Conservation (phyloP, 2,329 filamentous ascomycete species). For the Apiospora phragmitis region DNA sequence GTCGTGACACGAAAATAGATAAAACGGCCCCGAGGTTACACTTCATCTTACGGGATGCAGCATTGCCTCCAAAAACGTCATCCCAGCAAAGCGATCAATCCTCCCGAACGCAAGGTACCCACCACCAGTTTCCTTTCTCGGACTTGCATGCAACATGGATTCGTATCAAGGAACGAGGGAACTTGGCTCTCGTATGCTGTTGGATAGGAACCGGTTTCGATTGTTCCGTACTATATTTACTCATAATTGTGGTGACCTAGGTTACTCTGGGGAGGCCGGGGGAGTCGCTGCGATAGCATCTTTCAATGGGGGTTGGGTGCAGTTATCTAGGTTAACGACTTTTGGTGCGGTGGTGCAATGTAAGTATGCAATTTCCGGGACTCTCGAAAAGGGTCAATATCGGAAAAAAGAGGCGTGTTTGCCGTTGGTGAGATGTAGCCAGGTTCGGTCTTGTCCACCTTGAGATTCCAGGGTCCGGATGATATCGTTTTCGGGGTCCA, state of each 20-base stretch:
- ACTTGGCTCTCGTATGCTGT: background rate
- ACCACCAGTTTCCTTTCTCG: background rate
- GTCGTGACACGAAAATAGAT: conserved; percentile 1
- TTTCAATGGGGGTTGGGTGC: background rate
- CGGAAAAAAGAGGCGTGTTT: background rate
- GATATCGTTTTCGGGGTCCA: conserved; percentile 1
- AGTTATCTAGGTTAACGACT: background rate
- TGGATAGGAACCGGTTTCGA: background rate
- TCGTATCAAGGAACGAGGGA: background rate
- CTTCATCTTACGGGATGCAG: background rate
- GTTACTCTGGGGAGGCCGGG: too few species aligned
- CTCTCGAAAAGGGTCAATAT: background rate
- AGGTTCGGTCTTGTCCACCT: background rate
- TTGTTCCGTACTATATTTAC: background rate
- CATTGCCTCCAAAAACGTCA: conserved; percentile 1
- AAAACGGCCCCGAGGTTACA: background rate
- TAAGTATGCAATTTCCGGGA: background rate
- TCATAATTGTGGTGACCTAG: background rate
- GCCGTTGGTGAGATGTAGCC: background rate
- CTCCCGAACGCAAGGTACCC: background rate
- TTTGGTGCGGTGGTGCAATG: background rate
- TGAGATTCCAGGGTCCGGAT: background rate
- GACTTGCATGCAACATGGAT: background rate
- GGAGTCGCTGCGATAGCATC: background rate
- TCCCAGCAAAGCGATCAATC: background rate